Conservation (phyloP, 176 grass and related monocot species). For the Thalia dealbata region DNA sequence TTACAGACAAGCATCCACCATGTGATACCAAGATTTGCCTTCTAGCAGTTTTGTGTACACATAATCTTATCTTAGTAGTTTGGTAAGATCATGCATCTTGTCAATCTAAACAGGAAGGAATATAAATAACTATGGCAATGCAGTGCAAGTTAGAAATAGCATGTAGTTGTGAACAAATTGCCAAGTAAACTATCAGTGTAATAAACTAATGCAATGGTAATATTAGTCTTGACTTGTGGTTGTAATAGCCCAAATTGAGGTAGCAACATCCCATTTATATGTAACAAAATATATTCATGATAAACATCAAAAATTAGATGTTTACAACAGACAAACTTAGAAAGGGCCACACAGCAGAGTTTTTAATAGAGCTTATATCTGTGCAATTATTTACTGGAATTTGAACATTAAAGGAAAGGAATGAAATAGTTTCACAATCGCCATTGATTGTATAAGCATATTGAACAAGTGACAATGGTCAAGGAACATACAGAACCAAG, state of each 20-base stretch:
- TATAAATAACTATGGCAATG: no score
- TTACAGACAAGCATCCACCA: no score
- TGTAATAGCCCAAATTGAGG: not conserved
- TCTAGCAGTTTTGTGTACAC: no score
- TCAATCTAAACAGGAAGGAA: no score
- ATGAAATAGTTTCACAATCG: not conserved
- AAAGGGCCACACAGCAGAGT: not conserved
- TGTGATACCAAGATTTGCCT: no score
- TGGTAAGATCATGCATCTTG: no score
- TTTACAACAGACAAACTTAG: not conserved
- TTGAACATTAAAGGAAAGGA: not conserved
- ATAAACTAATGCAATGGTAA: no score
- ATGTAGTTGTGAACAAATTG: no score
- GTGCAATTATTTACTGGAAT: not conserved
- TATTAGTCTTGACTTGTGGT: no score
- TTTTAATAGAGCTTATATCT: not conserved
- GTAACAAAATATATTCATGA: not conserved
- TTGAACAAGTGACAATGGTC: not conserved
- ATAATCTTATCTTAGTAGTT: no score
- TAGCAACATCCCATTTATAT: not conserved
- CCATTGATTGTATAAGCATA: not conserved
- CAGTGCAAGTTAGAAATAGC: no score
- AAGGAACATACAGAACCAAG: constrained; percentile 58
- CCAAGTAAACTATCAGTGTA: no score
- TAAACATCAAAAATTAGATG: not conserved